A percentile compares a stretch with the other conserved stretches of the same genome.
These are phyloP conservation scores for Candida sp. DNA, from an alignment of 1,139 yeast genomes.

Conservation along the genomic window DNA sequence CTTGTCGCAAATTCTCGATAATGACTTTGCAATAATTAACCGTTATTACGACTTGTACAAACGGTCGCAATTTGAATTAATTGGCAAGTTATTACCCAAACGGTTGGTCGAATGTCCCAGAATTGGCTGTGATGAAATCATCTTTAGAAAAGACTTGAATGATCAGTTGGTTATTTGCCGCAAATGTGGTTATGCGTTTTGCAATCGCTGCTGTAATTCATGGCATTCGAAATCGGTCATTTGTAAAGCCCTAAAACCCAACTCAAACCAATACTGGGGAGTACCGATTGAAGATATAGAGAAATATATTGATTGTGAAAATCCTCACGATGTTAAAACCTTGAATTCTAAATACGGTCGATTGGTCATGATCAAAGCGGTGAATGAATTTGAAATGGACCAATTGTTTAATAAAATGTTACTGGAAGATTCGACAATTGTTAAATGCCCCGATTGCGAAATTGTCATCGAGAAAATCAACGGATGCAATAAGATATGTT, in stretches of 20 bases:
- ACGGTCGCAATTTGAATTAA: conserved; percentile 37
- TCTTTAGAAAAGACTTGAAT: conserved; percentile 46
- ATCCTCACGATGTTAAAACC: conserved; percentile 27
- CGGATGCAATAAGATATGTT: conserved; percentile 70
- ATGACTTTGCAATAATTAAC: conserved; percentile 19
- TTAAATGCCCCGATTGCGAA: conserved; percentile 54
- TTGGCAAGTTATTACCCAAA: conserved; percentile 44
- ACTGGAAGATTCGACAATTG: conserved; percentile 35
- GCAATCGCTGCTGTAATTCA: conserved; percentile 56
- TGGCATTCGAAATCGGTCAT: conserved; percentile 56
- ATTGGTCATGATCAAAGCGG: conserved; percentile 37
- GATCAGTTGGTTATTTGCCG: conserved; percentile 54
- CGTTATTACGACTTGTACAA: conserved; percentile 38
- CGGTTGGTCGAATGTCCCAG: conserved; percentile 55
- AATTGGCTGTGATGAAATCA: conserved; percentile 35
- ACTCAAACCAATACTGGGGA: conserved; percentile 20
- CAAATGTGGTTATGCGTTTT: conserved; percentile 56
- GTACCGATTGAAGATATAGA: conserved; percentile 45
- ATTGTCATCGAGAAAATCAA: conserved; percentile 53
- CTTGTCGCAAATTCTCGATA: conserved; percentile 24
- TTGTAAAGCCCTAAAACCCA: conserved; percentile 13
- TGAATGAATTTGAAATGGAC: conserved; percentile 47
- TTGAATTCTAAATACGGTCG: conserved; percentile 51
- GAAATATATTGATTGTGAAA: conserved; percentile 27
- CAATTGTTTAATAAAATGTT: conserved; percentile 44